Evolutionary conservation across 1,284 basidiomycete genomes (phyloP), one percentile per base, ranked within the genome.

Genomic region (Ceratobasidium sp.): DNA sequence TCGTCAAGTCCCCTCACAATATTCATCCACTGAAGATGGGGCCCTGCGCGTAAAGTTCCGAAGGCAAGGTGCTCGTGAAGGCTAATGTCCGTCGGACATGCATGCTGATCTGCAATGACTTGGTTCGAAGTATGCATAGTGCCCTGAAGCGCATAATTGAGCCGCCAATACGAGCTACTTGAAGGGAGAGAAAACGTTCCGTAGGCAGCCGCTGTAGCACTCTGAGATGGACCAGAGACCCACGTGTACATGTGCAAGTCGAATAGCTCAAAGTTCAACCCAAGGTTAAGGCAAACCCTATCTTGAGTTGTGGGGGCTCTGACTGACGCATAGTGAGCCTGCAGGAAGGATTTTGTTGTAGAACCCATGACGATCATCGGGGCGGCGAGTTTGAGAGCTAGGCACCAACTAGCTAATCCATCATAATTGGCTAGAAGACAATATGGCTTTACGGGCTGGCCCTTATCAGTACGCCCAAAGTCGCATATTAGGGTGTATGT

Each of bases 401-500:
- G 4, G 4, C 3, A 35, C 28, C 55, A 41, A 2, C 14, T 3
- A 35, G 3, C 6, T 3, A 58, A 18, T n/a, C 18, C 13, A 21
- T 41, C 23, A 18, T 58, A 58, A 13, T 11, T 18, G 7, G n/a
- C 55, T 5, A 58, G 16, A 2, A 8, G 32, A 9, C 35, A 18
- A n/a, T 58, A 6, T n/a, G 18, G 16, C 16, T 41, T 41, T 16
- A 4, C 11, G n/a, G 11, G 2, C 9, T 41, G 32, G 18, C 32
- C 16, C 5, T 6, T 14, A 7, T 16, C 28, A 2, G 55, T 35
- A 18, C 18, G 28, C 35, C 30, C 55, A 38, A 58, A 2, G n/a
- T 70, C 52, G 11, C 18, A 26, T 41, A 66, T 46, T 41, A 87
- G 75, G 8, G 74, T 59, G 61, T 82, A 83, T 0, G 85, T 87